These are phyloP conservation scores for Endoconidiophora laricicola DNA, from an alignment of 2,329 filamentous ascomycete genomes.

Conservation along the genomic window DNA sequence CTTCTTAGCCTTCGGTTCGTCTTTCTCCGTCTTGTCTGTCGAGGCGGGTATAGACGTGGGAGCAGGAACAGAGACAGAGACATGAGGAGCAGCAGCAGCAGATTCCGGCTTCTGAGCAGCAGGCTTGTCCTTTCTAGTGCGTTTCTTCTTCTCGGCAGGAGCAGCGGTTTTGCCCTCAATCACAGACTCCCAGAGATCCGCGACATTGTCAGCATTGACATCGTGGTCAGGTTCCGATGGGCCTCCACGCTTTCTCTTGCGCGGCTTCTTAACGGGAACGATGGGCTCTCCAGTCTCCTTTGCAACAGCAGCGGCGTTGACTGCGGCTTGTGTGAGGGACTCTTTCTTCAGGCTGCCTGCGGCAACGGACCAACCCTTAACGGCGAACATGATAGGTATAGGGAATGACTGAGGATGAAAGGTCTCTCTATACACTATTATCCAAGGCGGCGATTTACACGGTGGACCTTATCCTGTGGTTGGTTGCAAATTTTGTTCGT, in stretches of 20 bases:
- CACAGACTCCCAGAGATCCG: slow-evolving; percentile 61
- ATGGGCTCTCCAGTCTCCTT: slow-evolving; percentile 14
- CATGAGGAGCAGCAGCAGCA: not conserved
- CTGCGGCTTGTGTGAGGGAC: slow-evolving; percentile 19
- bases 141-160: slow-evolving; percentile 17
- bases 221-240: slow-evolving; percentile 18
- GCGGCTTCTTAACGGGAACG: slow-evolving; percentile 28
- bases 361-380: slow-evolving; percentile 80
- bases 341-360: slow-evolving; percentile 57
- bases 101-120: slow-evolving; percentile 15
- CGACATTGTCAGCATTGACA: slow-evolving; percentile 55
- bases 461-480: not conserved
- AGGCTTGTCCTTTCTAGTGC: slow-evolving; percentile 15
- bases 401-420: not conserved
- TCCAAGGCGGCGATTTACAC: not conserved
- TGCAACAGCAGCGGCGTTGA: slow-evolving; percentile 17
- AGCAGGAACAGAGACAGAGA: not conserved
- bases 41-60: not conserved
- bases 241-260: slow-evolving; percentile 39
- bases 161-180: slow-evolving; percentile 46
- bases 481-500: not conserved
- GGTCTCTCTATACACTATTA: not conserved
- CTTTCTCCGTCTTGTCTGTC: slow-evolving; percentile 19
- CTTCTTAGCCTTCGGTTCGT: slow-evolving; percentile 14
- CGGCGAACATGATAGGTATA: slow-evolving; percentile 59